Evolutionary conservation across 2,329 filamentous ascomycete genomes (phyloP).

Genomic region (Cercospora zeina): DNA sequence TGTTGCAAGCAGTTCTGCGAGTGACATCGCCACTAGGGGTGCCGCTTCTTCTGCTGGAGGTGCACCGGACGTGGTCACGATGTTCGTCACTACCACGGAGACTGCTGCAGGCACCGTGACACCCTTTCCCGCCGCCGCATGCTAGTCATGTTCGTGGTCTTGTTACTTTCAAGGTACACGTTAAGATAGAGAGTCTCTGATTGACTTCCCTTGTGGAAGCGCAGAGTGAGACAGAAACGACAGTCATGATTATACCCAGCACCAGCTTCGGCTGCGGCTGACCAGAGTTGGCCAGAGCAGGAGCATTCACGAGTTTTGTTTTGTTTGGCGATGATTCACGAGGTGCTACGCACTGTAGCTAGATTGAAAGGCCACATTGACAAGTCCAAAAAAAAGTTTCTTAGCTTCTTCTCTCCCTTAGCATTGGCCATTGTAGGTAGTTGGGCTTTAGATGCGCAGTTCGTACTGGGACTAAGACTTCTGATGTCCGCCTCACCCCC

Average conservation of each 20-base stretch:
- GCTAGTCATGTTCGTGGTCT: conserved; percentile 6
- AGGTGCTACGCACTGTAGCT: conserved; percentile 1
- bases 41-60: not conserved
- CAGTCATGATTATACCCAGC: conserved; percentile 15
- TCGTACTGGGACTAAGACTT: too few species aligned
- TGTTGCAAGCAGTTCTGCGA: conserved; percentile 1
- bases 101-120: not conserved
- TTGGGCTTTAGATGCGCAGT: not conserved
- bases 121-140: not conserved
- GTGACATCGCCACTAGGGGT: not conserved
- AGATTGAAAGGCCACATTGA: conserved; percentile 1
- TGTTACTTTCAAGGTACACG: conserved; percentile 11
- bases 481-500: not conserved
- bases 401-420: not conserved
- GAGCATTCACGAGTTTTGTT: conserved; percentile 2
- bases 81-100: conserved; percentile 1
- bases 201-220: conserved; percentile 4
- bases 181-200: conserved; percentile 18
- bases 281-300: conserved; percentile 51
- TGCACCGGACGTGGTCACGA: not conserved
- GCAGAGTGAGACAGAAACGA: conserved; percentile 12
- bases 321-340: conserved; percentile 1
- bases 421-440: not conserved
- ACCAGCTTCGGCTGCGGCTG: not conserved
- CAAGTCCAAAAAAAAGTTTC: not conserved